These are phyloP conservation scores for Rhodotorula kratochvilovae DNA, from an alignment of 768 basidiomycete genomes.

Conservation along the genomic window DNA sequence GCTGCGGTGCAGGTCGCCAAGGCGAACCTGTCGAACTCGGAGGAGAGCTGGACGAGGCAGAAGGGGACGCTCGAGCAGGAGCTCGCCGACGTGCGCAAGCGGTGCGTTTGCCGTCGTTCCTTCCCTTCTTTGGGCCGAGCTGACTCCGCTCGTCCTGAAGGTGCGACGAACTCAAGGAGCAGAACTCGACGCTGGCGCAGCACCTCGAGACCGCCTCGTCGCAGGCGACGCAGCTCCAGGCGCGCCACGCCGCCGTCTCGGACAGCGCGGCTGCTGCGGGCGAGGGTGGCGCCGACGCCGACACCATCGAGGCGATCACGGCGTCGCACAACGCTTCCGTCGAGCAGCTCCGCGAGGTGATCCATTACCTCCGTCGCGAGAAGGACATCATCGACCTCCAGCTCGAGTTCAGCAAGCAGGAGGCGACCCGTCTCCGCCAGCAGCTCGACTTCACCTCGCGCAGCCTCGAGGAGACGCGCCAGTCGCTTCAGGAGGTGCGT, in stretches of 20 bases:
- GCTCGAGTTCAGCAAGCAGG: conserved; percentile 71
- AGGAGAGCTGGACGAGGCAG: conserved; percentile 75
- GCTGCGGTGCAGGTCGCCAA: conserved; percentile 67
- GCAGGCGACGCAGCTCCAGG: conserved; percentile 69
- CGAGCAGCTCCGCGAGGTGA: conserved; percentile 55
- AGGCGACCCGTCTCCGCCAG: conserved; percentile 66
- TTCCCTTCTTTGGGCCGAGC: neutral
- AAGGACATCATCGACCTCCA: conserved; percentile 89
- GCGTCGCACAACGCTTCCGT: conserved; percentile 51
- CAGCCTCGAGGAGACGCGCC: conserved; percentile 64
- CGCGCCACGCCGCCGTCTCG: conserved; percentile 35
- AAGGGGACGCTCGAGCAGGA: conserved; percentile 73
- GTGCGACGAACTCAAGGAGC: conserved; percentile 66
- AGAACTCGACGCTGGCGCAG: conserved; percentile 71
- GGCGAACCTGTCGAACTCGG: conserved; percentile 66
- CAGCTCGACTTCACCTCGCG: conserved; percentile 71
- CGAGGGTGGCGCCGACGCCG: conserved; percentile 46
- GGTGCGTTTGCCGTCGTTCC: conserved; percentile 52
- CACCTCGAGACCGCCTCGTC: conserved; percentile 78
- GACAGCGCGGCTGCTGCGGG: conserved; percentile 51
- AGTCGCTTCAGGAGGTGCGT: conserved; percentile 64
- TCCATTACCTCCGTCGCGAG: conserved; percentile 78
- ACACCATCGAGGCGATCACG: conserved; percentile 27
- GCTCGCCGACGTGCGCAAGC: conserved; percentile 62
- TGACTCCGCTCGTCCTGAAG: conserved; percentile 48